These are phyloP conservation scores for Sclerospora graminicola DNA, from an alignment of 352 stramenopile species.

Conservation along the genomic window DNA sequence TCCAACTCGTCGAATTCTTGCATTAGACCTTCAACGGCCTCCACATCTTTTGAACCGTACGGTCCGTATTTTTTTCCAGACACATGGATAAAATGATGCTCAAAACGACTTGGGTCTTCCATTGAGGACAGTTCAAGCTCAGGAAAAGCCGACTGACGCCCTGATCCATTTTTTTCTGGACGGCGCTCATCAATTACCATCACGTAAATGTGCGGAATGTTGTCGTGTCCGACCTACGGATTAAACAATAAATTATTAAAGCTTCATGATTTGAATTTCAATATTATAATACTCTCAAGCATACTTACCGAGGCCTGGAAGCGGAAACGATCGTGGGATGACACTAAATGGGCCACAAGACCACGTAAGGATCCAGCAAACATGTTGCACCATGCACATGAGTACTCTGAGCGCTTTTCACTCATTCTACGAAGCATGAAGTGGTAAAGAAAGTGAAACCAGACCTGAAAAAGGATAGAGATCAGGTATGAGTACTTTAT, in stretches of 20 bases:
- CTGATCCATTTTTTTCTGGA: constrained; percentile 9
- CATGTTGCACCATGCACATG: constrained; percentile 78
- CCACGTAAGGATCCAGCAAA: constrained; percentile 61
- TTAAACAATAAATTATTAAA: too few species aligned
- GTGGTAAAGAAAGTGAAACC: constrained; percentile 82
- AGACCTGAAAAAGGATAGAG: constrained; percentile 30
- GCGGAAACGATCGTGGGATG: constrained; percentile 65
- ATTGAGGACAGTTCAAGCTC: constrained; percentile 44
- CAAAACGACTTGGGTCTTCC: constrained; percentile 41
- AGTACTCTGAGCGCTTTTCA: constrained; percentile 74
- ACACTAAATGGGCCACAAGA: constrained; percentile 65
- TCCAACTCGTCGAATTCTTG: constrained; percentile 69
- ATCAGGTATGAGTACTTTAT: neutral
- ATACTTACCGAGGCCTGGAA: constrained; percentile 53
- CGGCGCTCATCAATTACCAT: constrained; percentile 35
- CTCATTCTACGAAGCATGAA: constrained; percentile 68
- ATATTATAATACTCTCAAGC: neutral
- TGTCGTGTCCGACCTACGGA: constrained; percentile 58
- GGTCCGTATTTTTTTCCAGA: constrained; percentile 35
- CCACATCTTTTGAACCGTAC: constrained; percentile 17
- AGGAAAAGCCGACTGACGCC: constrained; percentile 26
- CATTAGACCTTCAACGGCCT: constrained; percentile 48
- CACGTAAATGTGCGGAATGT: constrained; percentile 77
- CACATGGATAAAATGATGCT: constrained; percentile 59
- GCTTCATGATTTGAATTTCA: neutral